Percentiles rank a stretch among this genome's conserved stretches.
Conservation (phyloP, 495 filamentous ascomycete genomes). For the Cercophora sp. region DNA sequence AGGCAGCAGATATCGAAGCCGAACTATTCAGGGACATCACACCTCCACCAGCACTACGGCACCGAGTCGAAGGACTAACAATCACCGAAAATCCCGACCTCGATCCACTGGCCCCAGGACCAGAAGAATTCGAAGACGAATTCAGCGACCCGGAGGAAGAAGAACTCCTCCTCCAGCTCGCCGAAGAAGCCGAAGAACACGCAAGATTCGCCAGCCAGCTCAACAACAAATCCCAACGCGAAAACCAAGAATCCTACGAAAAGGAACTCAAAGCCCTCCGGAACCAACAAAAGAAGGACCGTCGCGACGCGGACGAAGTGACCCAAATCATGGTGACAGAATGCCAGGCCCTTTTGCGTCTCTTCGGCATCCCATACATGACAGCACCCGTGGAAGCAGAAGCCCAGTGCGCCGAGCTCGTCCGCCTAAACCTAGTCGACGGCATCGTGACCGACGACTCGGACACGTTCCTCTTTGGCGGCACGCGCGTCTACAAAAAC, state of each 20-base stretch:
- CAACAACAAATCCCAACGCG: constrained; percentile 59
- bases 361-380: constrained; percentile 94
- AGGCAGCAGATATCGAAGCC: constrained; percentile 26
- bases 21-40: constrained; percentile 18
- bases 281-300: constrained; percentile 90
- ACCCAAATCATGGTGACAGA: constrained; percentile 91
- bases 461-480: constrained; percentile 96
- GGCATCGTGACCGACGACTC: constrained; percentile 98
- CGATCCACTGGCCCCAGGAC: constrained; percentile 29
- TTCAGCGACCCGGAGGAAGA: constrained; percentile 90
- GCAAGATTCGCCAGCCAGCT: constrained; percentile 83
- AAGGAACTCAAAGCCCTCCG: constrained; percentile 80
- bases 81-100: constrained; percentile 25
- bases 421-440: constrained; percentile 80
- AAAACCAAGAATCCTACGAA: constrained; percentile 76
- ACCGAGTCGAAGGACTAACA: constrained; percentile 5
- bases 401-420: constrained; percentile 93
- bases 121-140: constrained; percentile 40
- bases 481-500: constrained; percentile 95
- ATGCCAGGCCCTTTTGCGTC: constrained; percentile 82
- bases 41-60: neutral
- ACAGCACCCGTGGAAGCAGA: constrained; percentile 99
- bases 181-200: constrained; percentile 86
- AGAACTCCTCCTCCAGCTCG: constrained; percentile 78
- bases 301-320: constrained; percentile 92